These are phyloP conservation scores for Eudorina sp. DNA, from an alignment of 139 green algal genomes.

Conservation along the genomic window DNA sequence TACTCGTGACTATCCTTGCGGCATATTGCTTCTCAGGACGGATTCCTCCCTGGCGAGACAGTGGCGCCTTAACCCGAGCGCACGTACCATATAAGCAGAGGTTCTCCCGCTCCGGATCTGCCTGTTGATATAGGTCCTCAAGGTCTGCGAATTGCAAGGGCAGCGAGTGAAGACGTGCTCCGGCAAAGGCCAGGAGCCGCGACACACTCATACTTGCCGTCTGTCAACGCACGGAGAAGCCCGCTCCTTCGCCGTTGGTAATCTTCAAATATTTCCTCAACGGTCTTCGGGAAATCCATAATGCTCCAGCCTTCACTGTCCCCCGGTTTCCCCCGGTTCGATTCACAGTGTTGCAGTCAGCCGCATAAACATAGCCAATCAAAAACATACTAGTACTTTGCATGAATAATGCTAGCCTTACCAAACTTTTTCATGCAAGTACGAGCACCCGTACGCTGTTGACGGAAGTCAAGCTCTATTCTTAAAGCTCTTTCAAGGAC, in stretches of 20 bases:
- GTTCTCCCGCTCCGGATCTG: conserved; percentile 96
- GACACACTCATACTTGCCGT: conserved; percentile 61
- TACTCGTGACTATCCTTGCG: no score
- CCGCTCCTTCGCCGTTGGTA: conserved; percentile 66
- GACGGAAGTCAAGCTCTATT: no score
- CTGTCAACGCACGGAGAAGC: conserved; percentile 77
- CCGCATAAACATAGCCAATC: no score
- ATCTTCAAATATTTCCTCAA: conserved; percentile 78
- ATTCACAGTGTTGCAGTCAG: no score
- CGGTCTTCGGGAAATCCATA: conserved; percentile 36
- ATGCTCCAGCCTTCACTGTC: neutral
- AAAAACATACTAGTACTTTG: no score
- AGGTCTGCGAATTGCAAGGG: conserved; percentile 61
- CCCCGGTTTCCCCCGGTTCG: neutral
- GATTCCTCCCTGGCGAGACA: no score
- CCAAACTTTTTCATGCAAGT: no score
- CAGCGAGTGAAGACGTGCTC: neutral
- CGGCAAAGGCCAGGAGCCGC: neutral
- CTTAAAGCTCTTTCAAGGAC: no score
- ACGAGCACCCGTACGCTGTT: no score
- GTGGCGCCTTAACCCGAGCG: neutral
- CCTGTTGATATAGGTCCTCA: conserved; percentile 85
- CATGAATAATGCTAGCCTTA: no score
- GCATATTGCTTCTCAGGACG: no score
- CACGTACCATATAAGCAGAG: conserved; percentile 94